Base-by-base conservation (phyloP, 768 basidiomycete genomes). In the Antrodiella citrinella region DNA sequence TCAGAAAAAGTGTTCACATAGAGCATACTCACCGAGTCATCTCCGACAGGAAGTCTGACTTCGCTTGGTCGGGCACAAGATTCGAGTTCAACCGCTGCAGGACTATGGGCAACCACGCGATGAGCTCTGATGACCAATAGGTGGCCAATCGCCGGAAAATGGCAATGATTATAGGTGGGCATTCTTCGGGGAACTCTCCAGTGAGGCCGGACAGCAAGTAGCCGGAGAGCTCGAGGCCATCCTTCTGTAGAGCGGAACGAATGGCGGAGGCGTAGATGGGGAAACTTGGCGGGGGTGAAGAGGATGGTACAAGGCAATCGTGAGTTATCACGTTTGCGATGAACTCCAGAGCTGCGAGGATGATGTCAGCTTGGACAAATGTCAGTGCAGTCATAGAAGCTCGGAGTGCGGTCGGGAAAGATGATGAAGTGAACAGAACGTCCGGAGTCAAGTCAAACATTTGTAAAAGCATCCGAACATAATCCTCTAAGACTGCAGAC, bases 121-220 rank as follows among this genome's bases (percentile, higher is more conserved):
- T 68, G 42, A 94, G 64, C 61, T 85, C 82, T 4, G 71, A 61
- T 2, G 85, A 73, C 82, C 87, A 91, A n/a, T 80, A 60, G 30
- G 70, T 67, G 22, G 82, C 74, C 47, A 92, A 65, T 11, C 77
- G 73, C 13, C 89, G 78, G 65, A 95, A 78, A 53, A 97, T 82
- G 2, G 84, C 80, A 49, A 91, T 80, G 42, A 94, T 83, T 26
- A 71, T 63, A 7, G 86, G 74, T 4, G 81, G 72, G 2, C 83
- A 77, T 51, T 97, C 95, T 62, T 91, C 91, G 3, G 91, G 90
- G 64, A 94, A 98, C 53, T 87, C 84, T 19, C 86, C 82, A 3
- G 90, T 81, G 22, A 97, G 72, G 3, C 96, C 95, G 18, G 74
- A 68, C 47, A 98, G 70, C 23, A 92, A 64, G 54, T 79, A 79